These are phyloP conservation scores for Macaranga tanarius DNA, from an alignment of 441 rosid species.

Conservation along the genomic window DNA sequence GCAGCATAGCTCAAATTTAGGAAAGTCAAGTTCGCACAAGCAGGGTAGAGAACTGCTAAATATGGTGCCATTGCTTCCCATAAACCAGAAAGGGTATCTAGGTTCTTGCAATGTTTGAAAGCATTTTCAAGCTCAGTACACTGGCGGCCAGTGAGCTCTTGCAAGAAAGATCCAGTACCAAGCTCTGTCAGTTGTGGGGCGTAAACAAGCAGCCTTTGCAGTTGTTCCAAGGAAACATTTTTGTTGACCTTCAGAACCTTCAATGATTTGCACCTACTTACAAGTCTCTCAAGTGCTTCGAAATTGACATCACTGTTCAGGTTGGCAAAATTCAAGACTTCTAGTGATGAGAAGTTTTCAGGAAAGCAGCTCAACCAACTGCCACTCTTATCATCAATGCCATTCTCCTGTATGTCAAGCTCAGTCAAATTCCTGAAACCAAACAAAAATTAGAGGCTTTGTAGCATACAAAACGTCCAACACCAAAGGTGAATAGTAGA, in stretches of 20 bases:
- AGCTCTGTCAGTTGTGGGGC: constrained; percentile 58
- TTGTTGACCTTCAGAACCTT: constrained; percentile 58
- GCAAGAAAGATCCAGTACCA: constrained; percentile 59
- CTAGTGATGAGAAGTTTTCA: constrained; percentile 54
- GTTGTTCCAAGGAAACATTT: constrained; percentile 46
- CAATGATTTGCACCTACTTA: constrained; percentile 53
- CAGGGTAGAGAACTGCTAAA: constrained; percentile 48
- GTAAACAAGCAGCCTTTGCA: constrained; percentile 49
- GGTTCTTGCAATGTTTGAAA: constrained; percentile 45
- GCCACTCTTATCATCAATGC: constrained; percentile 54
- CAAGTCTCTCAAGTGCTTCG: constrained; percentile 61
- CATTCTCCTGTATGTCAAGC: constrained; percentile 70
- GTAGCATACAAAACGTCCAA: not conserved
- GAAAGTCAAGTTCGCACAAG: constrained; percentile 53
- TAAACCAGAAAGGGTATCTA: constrained; percentile 54
- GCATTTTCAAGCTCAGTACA: constrained; percentile 41
- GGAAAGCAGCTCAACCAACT: constrained; percentile 70
- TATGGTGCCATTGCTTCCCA: constrained; percentile 51
- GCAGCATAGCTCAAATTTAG: constrained; percentile 60
- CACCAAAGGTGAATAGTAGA: not conserved
- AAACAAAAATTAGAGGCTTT: constrained; percentile 18
- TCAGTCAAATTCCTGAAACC: constrained; percentile 59
- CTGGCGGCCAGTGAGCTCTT: constrained; percentile 41
- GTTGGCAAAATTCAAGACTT: constrained; percentile 58
- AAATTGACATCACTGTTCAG: constrained; percentile 53